Evolutionary conservation across 148 eudicot species (phyloP).

Genomic region (Camellia lanceoleosa): DNA sequence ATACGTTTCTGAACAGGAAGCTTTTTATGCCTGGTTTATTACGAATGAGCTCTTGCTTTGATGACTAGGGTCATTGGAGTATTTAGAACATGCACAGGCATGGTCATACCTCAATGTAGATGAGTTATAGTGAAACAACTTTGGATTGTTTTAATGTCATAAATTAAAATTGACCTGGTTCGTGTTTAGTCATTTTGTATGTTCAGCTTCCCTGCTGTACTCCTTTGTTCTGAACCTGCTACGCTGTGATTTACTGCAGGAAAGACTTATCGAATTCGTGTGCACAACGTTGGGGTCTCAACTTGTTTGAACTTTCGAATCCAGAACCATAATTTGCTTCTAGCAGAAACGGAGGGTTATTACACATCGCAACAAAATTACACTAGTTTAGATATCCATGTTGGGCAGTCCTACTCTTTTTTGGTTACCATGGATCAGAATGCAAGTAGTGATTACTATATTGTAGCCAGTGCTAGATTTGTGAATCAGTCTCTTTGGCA

Average conservation of each 20-base stretch:
- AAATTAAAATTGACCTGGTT: neutral
- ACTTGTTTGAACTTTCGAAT: slow-evolving; percentile 86
- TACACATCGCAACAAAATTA: slow-evolving; percentile 76
- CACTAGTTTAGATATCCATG: slow-evolving; percentile 79
- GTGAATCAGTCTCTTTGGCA: slow-evolving; percentile 78
- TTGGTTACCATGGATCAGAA: slow-evolving; percentile 96
- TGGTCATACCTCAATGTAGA: neutral
- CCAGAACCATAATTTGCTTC: slow-evolving; percentile 71
- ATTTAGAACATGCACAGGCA: neutral
- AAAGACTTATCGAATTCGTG: slow-evolving; percentile 82
- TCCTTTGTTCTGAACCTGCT: neutral
- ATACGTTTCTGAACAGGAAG: neutral
- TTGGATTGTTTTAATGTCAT: neutral
- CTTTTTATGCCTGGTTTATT: neutral
- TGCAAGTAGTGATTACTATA: slow-evolving; percentile 88
- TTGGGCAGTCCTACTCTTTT: slow-evolving; percentile 92
- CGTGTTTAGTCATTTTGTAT: neutral
- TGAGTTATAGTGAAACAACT: neutral
- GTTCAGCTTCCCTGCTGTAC: neutral
- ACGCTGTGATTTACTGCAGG: slow-evolving; percentile 39
- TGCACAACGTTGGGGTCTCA: slow-evolving; percentile 82
- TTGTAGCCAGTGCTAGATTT: slow-evolving; percentile 91
- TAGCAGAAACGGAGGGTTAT: slow-evolving; percentile 86
- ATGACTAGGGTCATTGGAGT: neutral
- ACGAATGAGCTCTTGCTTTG: neutral